These are phyloP conservation scores for Echria macrotheca DNA, from an alignment of 495 filamentous ascomycete species.

Conservation along the genomic window DNA sequence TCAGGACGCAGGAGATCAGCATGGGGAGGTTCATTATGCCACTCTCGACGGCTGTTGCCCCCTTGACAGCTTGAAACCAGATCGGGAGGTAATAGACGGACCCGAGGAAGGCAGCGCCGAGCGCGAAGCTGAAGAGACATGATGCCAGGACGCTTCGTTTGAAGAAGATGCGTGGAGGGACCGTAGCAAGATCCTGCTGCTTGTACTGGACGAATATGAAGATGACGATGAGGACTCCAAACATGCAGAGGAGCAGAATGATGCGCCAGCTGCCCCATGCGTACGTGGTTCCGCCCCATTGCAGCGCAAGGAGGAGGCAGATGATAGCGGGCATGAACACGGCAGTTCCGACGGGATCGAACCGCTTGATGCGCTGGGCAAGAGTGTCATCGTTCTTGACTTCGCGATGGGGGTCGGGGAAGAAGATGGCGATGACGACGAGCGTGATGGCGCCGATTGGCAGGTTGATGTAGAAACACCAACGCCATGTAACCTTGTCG, in stretches of 20 bases:
- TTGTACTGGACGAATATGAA: constrained; percentile 61
- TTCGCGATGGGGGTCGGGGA: constrained; percentile 41
- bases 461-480: constrained; percentile 81
- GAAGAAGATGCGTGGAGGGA: constrained; percentile 63
- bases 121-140: constrained; percentile 47
- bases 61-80: constrained; percentile 86
- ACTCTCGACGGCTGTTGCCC: constrained; percentile 58
- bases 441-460: constrained; percentile 64
- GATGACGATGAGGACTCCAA: constrained; percentile 54
- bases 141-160: constrained; percentile 62
- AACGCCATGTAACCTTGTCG: constrained; percentile 62
- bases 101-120: constrained; percentile 64
- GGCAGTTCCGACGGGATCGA: constrained; percentile 62
- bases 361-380: constrained; percentile 46
- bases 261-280: constrained; percentile 61
- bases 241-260: constrained; percentile 66
- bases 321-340: constrained; percentile 70
- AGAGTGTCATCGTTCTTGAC: constrained; percentile 35
- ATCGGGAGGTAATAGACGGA: constrained; percentile 70
- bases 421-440: constrained; percentile 54
- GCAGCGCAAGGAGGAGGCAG: constrained; percentile 69
- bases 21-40: constrained; percentile 76
- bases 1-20: constrained; percentile 57
- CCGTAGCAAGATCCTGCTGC: constrained; percentile 62
- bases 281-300: constrained; percentile 77